Evolutionary conservation across 169 alveolate species (phyloP).

Genomic region (Perkinsus olseni): DNA sequence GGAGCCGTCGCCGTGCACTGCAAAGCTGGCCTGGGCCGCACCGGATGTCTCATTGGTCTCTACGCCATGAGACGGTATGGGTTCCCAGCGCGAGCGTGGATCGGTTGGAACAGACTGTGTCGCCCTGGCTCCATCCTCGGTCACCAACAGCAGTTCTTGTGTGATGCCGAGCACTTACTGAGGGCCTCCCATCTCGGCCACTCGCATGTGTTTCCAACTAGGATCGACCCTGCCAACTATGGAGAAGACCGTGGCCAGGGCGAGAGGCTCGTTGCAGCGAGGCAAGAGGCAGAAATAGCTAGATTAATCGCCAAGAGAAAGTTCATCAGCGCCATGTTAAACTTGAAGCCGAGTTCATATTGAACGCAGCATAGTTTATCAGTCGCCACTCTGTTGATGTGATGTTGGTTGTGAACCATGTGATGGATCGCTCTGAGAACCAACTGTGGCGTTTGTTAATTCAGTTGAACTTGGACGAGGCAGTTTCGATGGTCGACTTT

Average conservation of each 20-base stretch:
- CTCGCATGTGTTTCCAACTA: neutral
- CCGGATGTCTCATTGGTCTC: slow-evolving; percentile 77
- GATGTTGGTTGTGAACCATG: too few species aligned
- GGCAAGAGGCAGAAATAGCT: neutral
- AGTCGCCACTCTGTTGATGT: too few species aligned
- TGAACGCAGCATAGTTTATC: too few species aligned
- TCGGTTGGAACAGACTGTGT: slow-evolving; percentile 73
- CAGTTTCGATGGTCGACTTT: too few species aligned
- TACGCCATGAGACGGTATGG: slow-evolving; percentile 71
- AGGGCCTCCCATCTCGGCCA: neutral
- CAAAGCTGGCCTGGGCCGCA: slow-evolving; percentile 86
- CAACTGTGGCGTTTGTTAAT: too few species aligned
- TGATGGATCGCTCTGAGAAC: too few species aligned
- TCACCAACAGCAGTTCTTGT: slow-evolving; percentile 68
- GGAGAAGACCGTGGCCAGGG: slow-evolving; percentile 58
- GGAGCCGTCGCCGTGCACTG: slow-evolving; percentile 80
- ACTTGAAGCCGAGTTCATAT: too few species aligned
- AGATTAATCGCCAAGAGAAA: too few species aligned
- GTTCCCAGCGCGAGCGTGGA: slow-evolving; percentile 75
- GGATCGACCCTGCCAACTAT: neutral
- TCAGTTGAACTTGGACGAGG: too few species aligned
- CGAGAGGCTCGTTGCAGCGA: slow-evolving; percentile 52
- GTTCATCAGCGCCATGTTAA: too few species aligned
- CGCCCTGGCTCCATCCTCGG: slow-evolving; percentile 79
- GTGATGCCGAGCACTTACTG: slow-evolving; percentile 21